Evolutionary conservation across 176 grass and related monocot species (phyloP).

Genomic region (Elaeis guineensis): DNA sequence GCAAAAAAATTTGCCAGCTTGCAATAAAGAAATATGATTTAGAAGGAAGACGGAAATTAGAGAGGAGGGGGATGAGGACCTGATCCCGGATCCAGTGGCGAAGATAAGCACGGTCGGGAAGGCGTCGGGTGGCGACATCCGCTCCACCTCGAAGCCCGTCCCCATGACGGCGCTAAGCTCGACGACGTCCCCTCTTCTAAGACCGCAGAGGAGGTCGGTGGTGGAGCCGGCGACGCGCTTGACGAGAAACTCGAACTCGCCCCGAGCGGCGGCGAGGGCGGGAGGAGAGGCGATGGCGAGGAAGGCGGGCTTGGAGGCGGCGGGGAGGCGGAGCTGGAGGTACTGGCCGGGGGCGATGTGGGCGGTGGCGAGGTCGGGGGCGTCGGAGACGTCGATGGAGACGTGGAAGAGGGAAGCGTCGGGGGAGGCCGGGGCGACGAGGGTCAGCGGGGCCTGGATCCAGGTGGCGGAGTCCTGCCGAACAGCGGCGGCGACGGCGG

Average conservation of each 20-base stretch:
- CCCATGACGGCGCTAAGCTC: slow-evolving; percentile 79
- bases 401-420: slow-evolving; percentile 58
- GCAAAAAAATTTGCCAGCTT: no score
- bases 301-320: slow-evolving; percentile 37
- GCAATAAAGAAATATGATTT: no score
- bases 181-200: slow-evolving; percentile 51
- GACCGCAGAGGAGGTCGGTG: slow-evolving; percentile 42
- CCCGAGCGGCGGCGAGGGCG: not conserved
- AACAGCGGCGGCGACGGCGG: slow-evolving; percentile 38
- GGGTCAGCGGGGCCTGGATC: slow-evolving; percentile 41
- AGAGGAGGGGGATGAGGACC: slow-evolving; percentile 11
- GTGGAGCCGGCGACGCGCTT: slow-evolving; percentile 63
- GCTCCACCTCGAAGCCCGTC: slow-evolving; percentile 51
- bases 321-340: slow-evolving; percentile 61
- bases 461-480: slow-evolving; percentile 37
- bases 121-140: slow-evolving; percentile 36
- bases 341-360: slow-evolving; percentile 54
- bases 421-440: slow-evolving; percentile 35
- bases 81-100: slow-evolving; percentile 82
- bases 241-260: slow-evolving; percentile 54
- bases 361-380: slow-evolving; percentile 26
- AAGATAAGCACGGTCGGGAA: slow-evolving; percentile 57
- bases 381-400: slow-evolving; percentile 52
- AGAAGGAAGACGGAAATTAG: no score
- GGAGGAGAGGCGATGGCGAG: slow-evolving; percentile 77